Percentiles rank a stretch among this genome's conserved stretches.
Evolutionary conservation across 768 basidiomycete genomes (phyloP).

Genomic region (Dentipellis sp.): DNA sequence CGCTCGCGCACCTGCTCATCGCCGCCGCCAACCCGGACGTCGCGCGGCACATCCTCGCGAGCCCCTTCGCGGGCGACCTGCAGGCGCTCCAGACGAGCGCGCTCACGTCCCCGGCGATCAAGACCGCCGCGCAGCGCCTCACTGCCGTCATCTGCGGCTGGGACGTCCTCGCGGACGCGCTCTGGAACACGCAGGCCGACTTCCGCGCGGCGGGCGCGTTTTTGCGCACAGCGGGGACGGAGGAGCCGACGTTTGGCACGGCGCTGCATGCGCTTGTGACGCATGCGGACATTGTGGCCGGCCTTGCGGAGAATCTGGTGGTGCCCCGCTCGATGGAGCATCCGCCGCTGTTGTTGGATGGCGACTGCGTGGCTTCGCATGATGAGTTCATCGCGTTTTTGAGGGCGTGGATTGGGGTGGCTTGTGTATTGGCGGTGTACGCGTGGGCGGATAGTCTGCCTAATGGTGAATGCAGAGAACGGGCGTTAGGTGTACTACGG

Average conservation of each 20-base stretch:
- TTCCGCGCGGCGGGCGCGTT: constrained; percentile 39
- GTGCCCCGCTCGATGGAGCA: constrained; percentile 19
- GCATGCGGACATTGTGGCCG: constrained; percentile 41
- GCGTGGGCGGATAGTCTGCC: constrained; percentile 78
- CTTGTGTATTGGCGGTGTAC: constrained; percentile 58
- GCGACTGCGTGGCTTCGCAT: constrained; percentile 28
- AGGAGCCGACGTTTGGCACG: constrained; percentile 62
- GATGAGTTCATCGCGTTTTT: constrained; percentile 57
- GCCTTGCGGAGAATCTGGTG: constrained; percentile 33
- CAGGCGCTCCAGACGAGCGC: constrained; percentile 28
- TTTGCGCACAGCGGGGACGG: constrained; percentile 50
- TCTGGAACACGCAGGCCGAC: constrained; percentile 44
- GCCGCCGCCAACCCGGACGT: constrained; percentile 60
- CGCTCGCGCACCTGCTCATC: constrained; percentile 47
- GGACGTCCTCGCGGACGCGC: constrained; percentile 50
- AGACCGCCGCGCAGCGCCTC: constrained; percentile 39
- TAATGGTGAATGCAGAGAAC: constrained; percentile 52
- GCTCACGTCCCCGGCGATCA: constrained; percentile 30
- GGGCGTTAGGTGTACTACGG: constrained; percentile 50
- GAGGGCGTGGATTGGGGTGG: constrained; percentile 58
- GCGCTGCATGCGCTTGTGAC: constrained; percentile 64
- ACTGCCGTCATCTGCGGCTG: constrained; percentile 45
- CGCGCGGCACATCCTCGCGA: constrained; percentile 39
- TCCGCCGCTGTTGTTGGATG: constrained; percentile 33
- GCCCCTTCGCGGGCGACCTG: constrained; percentile 34